A percentile compares a stretch with the other conserved stretches of the same genome.
These are phyloP conservation scores for Gossypioides kirkii DNA, from an alignment of 345 rosid species.

Conservation along the genomic window DNA sequence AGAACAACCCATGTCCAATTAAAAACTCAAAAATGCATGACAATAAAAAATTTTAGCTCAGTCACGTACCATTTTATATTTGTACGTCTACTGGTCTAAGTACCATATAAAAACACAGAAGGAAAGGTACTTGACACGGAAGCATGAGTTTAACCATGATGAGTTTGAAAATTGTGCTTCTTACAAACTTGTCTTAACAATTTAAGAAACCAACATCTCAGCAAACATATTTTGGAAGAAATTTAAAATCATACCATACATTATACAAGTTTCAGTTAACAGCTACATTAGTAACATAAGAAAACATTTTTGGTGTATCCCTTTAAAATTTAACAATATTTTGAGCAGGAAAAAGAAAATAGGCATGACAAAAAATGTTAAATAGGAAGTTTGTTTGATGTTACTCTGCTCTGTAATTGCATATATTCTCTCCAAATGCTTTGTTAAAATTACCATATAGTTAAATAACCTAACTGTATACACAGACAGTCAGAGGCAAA, in stretches of 20 bases:
- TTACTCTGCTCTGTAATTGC: not conserved
- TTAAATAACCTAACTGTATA: not conserved
- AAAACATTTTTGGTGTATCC: not conserved
- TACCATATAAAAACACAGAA: not conserved
- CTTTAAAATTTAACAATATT: not conserved
- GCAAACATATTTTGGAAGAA: not conserved
- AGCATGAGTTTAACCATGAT: not conserved
- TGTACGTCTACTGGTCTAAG: not conserved
- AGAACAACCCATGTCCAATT: not conserved
- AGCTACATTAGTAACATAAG: not conserved
- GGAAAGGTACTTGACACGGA: not conserved
- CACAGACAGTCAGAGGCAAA: too few species aligned
- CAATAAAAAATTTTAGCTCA: not conserved
- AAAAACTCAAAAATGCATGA: not conserved
- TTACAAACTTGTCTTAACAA: not conserved
- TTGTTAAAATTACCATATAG: not conserved
- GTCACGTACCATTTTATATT: not conserved
- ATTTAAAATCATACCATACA: not conserved
- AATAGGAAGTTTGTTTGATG: not conserved
- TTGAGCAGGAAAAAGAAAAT: not conserved
- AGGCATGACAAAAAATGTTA: not conserved
- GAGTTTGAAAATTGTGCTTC: not conserved
- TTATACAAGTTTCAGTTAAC: not conserved
- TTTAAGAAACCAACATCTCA: not conserved
- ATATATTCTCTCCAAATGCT: not conserved